A percentile compares a stretch with the other conserved stretches of the same genome.
Conservation (phyloP, 192 early-diverging fungal species). For the Allomyces macrogynus region DNA sequence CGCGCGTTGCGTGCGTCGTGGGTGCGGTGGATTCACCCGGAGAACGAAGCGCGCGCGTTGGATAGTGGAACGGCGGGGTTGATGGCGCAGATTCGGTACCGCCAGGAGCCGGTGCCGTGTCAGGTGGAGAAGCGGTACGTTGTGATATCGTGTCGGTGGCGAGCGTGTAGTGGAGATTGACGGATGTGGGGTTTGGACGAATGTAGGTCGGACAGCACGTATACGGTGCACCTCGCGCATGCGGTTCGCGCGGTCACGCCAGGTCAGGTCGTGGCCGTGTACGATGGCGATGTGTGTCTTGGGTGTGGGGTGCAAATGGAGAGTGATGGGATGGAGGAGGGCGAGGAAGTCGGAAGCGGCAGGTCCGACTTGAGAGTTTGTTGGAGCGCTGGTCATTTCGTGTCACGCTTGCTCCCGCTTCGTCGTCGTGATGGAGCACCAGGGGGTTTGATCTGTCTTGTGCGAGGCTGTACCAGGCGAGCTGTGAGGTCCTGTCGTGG, state of each 20-base stretch:
- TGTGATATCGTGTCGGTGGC: too few species aligned
- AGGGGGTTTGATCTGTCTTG: too few species aligned
- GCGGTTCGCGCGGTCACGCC: not conserved
- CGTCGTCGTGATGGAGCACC: too few species aligned
- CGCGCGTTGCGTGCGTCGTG: slow-evolving; percentile 9
- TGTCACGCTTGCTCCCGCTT: too few species aligned
- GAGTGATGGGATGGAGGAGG: too few species aligned
- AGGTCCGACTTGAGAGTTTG: too few species aligned
- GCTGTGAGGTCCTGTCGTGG: too few species aligned
- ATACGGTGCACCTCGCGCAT: not conserved
- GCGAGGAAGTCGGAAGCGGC: too few species aligned
- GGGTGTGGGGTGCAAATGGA: not conserved
- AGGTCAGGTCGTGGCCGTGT: not conserved
- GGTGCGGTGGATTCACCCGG: slow-evolving; percentile 24
- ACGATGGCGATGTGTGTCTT: not conserved
- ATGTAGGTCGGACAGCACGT: not conserved
- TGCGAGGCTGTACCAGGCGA: too few species aligned
- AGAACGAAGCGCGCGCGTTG: slow-evolving; percentile 3
- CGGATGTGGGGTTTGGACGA: too few species aligned
- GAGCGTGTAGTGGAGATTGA: too few species aligned
- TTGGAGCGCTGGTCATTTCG: too few species aligned
- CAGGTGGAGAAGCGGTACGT: slow-evolving; percentile 9
- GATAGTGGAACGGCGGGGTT: slow-evolving; percentile 9
- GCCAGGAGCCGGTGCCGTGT: slow-evolving; percentile 27
- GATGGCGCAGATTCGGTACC: slow-evolving; percentile 34